phyloP scores from a whole-genome alignment of 768 basidiomycete genomes.

The Leccinum arenicola region DNA sequence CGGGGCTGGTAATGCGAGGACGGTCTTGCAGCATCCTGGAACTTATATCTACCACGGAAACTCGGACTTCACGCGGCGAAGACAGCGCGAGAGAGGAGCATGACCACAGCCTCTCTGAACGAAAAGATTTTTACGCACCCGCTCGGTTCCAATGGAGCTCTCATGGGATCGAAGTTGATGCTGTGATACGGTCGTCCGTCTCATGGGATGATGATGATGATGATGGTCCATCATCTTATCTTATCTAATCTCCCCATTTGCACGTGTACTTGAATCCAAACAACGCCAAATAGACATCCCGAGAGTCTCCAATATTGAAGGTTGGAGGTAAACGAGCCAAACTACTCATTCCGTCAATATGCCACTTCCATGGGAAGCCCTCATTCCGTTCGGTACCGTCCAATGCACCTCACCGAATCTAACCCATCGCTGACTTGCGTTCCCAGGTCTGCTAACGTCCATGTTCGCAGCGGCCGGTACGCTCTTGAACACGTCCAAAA shows the following conservation, averaged over 20 bases:
- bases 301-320: background rate
- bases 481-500: conserved; percentile 72
- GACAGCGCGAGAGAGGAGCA: background rate
- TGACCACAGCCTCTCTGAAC: background rate
- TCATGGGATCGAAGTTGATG: background rate
- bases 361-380: conserved; percentile 97
- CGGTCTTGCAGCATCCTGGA: background rate
- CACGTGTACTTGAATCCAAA: conserved; percentile 12
- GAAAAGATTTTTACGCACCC: background rate
- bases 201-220: too few relatives aligned
- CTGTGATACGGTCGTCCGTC: too few relatives aligned
- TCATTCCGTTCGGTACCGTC: conserved; percentile 84
- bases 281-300: conserved; percentile 16
- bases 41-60: conserved; percentile 1
- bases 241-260: background rate
- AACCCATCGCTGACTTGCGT: conserved; percentile 4
- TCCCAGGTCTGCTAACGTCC: conserved; percentile 70
- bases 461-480: conserved; percentile 94
- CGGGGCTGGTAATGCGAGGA: background rate
- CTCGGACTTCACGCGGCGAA: background rate
- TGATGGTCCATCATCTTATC: background rate
- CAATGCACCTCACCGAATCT: too few relatives aligned
- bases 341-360: conserved; percentile 41
- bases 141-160: background rate
- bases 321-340: background rate